These are phyloP conservation scores for Leccinum pallidistipes DNA, from an alignment of 1,284 basidiomycete species.

Conservation along the genomic window DNA sequence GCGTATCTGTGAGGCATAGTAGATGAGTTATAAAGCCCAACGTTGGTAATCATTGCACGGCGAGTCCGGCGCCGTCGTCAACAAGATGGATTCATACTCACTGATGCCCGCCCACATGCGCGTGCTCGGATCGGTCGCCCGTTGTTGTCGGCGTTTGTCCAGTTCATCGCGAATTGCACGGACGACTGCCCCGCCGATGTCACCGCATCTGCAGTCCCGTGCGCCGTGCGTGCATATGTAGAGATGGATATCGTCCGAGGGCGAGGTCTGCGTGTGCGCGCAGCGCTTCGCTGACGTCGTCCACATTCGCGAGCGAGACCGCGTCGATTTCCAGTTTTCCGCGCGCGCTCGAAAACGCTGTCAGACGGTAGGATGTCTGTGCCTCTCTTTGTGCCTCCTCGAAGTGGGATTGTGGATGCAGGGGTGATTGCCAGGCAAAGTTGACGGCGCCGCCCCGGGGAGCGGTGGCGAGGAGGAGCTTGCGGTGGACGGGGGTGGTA, in stretches of 20 bases:
- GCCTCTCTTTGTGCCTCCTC: slow-evolving; percentile 1
- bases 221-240: slow-evolving; percentile 74
- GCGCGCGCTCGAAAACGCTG: slow-evolving; percentile 49
- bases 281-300: slow-evolving; percentile 44
- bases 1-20: slow-evolving; percentile 57
- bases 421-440: slow-evolving; percentile 45
- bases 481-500: slow-evolving; percentile 51
- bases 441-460: slow-evolving; percentile 57
- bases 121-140: slow-evolving; percentile 24
- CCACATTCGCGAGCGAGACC: slow-evolving; percentile 48
- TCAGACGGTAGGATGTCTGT: slow-evolving; percentile 38
- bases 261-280: slow-evolving; percentile 6
- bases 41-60: slow-evolving; percentile 2
- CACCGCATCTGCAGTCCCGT: slow-evolving; percentile 75
- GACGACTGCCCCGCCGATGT: slow-evolving; percentile 56
- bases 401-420: neutral
- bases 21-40: neutral
- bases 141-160: slow-evolving; percentile 28
- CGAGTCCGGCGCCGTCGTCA: neutral
- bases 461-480: slow-evolving; percentile 44
- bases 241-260: slow-evolving; percentile 45
- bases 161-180: slow-evolving; percentile 45
- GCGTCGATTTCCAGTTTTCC: slow-evolving; percentile 49
- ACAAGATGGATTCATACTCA: slow-evolving; percentile 38
- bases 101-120: slow-evolving; percentile 78